These are phyloP conservation scores for Acacia pycnantha DNA, from an alignment of 331 rosid species.

Conservation along the genomic window DNA sequence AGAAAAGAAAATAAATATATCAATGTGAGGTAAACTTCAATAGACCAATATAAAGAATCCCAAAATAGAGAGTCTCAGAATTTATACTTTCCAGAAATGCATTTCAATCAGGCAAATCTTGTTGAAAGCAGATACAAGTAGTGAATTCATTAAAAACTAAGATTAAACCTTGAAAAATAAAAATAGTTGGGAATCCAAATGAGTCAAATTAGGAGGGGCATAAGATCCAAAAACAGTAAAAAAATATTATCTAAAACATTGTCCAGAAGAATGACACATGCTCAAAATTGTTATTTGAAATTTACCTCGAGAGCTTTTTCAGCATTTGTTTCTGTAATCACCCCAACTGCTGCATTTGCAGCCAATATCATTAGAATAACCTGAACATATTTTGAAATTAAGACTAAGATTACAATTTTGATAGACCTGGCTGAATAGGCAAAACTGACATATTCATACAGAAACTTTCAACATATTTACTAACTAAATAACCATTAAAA, in stretches of 20 bases:
- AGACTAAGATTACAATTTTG: conserved; percentile 10
- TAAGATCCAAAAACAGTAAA: conserved; percentile 20
- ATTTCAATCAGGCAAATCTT: conserved; percentile 4
- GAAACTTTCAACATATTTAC: neutral
- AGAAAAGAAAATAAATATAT: conserved; percentile 30
- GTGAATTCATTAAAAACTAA: neutral
- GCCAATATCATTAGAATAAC: conserved; percentile 96
- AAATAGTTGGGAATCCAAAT: conserved; percentile 1
- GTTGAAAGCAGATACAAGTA: neutral
- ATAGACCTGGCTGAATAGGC: conserved; percentile 6
- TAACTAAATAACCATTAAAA: conserved; percentile 7
- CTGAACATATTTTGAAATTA: conserved; percentile 43
- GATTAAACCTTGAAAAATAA: neutral
- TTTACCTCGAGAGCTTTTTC: conserved; percentile 98
- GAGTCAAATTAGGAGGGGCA: neutral
- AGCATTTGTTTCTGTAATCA: conserved; percentile 96
- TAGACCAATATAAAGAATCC: conserved; percentile 17
- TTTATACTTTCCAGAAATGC: conserved; percentile 18
- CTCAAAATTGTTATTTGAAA: conserved; percentile 25
- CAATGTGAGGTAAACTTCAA: conserved; percentile 30
- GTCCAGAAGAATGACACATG: conserved; percentile 14
- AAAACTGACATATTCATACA: neutral
- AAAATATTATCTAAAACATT: neutral
- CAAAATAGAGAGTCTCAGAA: neutral
- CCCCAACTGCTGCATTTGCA: conserved; percentile 97